Percentiles rank a stretch among this genome's conserved stretches.
These are phyloP conservation scores for Delphinella strobiligena DNA, from an alignment of 2,329 filamentous ascomycete genomes.

Conservation along the genomic window DNA sequence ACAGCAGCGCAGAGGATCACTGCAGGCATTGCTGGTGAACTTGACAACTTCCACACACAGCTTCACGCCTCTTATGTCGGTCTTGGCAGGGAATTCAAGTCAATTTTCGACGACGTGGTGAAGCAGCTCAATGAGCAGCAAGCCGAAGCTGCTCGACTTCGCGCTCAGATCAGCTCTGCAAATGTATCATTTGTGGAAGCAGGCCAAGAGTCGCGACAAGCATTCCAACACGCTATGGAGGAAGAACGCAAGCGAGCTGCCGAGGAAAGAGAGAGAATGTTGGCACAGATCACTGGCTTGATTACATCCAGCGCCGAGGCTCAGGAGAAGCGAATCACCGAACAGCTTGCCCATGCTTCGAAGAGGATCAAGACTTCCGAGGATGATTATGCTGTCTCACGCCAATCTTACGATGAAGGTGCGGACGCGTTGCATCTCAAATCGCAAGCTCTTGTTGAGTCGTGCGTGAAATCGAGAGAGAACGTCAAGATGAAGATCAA, in stretches of 20 bases:
- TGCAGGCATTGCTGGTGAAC: constrained; percentile 74
- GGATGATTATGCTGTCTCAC: constrained; percentile 45
- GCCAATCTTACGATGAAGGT: constrained; percentile 53
- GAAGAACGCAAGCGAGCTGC: constrained; percentile 65
- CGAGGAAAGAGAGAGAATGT: constrained; percentile 59
- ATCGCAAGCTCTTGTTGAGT: constrained; percentile 56
- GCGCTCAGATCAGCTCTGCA: constrained; percentile 59
- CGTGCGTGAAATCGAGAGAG: constrained; percentile 62
- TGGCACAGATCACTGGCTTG: constrained; percentile 66
- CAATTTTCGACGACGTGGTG: constrained; percentile 69
- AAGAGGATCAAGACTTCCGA: constrained; percentile 29
- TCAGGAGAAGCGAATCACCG: constrained; percentile 59
- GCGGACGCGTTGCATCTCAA: constrained; percentile 65
- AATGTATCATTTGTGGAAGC: constrained; percentile 56
- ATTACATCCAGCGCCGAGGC: constrained; percentile 61
- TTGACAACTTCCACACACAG: constrained; percentile 72
- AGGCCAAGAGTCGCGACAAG: constrained; percentile 52
- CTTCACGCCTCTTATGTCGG: constrained; percentile 74
- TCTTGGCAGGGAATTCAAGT: constrained; percentile 76
- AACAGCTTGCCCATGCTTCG: constrained; percentile 53
- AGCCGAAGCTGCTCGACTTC: constrained; percentile 60
- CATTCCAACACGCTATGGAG: constrained; percentile 57
- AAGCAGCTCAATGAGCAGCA: constrained; percentile 66
- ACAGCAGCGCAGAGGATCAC: constrained; percentile 79
- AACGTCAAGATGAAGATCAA: constrained; percentile 70